Percentiles rank a stretch among this genome's conserved stretches.
phyloP scores from a whole-genome alignment of 2,329 filamentous ascomycete genomes.

The Pseudocercospora crystallina region DNA sequence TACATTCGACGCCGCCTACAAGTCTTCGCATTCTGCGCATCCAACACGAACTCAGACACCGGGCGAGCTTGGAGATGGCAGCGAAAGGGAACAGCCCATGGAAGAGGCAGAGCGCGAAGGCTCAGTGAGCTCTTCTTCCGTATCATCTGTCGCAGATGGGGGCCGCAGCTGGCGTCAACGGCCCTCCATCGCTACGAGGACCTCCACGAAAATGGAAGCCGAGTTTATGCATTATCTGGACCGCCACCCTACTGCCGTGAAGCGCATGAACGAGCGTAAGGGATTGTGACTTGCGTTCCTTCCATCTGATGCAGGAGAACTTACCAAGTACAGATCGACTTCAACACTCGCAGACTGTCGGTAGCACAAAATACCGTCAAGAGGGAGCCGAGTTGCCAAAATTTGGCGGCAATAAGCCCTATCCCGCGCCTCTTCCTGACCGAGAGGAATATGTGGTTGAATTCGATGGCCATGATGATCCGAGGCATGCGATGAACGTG shows the following conservation, averaged over 20 bases:
- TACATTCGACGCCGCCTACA: conserved; percentile 1
- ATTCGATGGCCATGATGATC: conserved; percentile 81
- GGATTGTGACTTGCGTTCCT: background rate
- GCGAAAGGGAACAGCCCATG: background rate
- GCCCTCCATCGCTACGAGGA: conserved; percentile 14
- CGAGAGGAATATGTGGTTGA: conserved; percentile 75
- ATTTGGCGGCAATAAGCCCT: conserved; percentile 41
- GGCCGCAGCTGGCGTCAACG: background rate
- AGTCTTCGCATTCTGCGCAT: conserved; percentile 1
- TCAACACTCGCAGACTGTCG: conserved; percentile 73
- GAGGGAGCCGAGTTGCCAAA: conserved; percentile 38
- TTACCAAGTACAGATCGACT: conserved; percentile 46
- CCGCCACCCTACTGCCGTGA: conserved; percentile 66
- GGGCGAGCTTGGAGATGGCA: background rate
- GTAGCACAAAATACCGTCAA: conserved; percentile 38
- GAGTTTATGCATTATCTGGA: conserved; percentile 52
- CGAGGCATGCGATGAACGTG: conserved; percentile 70
- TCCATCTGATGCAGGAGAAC: conserved; percentile 45
- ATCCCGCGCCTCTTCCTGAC: conserved; percentile 71
- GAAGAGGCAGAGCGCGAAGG: conserved; percentile 49
- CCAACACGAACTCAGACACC: conserved; percentile 4
- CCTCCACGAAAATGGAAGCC: conserved; percentile 44
- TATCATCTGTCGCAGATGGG: background rate
- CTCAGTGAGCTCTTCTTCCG: conserved; percentile 36
- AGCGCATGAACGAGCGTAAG: conserved; percentile 57